These are phyloP conservation scores for Rhodomyrtus tomentosa DNA, from an alignment of 345 rosid genomes.

Conservation along the genomic window DNA sequence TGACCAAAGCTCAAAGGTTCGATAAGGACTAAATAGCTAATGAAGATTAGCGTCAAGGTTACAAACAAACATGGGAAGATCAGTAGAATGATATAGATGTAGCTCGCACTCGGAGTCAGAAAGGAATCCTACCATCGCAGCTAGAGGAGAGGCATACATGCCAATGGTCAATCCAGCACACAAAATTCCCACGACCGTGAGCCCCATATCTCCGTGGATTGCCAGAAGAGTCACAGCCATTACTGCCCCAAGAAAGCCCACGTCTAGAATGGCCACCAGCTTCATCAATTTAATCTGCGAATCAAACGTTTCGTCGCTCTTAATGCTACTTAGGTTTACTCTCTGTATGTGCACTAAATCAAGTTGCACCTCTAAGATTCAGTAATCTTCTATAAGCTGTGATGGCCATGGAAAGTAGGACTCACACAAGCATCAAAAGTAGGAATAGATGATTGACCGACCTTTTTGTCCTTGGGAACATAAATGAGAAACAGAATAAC, in stretches of 20 bases:
- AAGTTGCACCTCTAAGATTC: not conserved
- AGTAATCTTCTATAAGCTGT: not conserved
- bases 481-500: conserved; percentile 34
- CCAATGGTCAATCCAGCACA: conserved; percentile 36
- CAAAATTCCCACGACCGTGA: conserved; percentile 34
- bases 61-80: not conserved
- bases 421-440: not conserved
- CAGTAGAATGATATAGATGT: not conserved
- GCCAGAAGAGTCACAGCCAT: conserved; percentile 29
- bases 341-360: not conserved
- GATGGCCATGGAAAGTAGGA: not conserved
- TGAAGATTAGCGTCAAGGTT: not conserved
- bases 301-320: not conserved
- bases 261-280: conserved; percentile 23
- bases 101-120: not conserved
- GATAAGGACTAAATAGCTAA: not conserved
- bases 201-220: conserved; percentile 18
- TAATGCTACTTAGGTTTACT: not conserved
- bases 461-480: conserved; percentile 37
- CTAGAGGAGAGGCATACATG: conserved; percentile 53
- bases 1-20: not conserved
- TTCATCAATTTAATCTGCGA: conserved; percentile 33
- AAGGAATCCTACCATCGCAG: conserved; percentile 25
- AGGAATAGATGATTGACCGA: not conserved
- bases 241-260: conserved; percentile 38